phyloP scores from a whole-genome alignment of 2,329 filamentous ascomycete species.

The Calonectria naviculata region DNA sequence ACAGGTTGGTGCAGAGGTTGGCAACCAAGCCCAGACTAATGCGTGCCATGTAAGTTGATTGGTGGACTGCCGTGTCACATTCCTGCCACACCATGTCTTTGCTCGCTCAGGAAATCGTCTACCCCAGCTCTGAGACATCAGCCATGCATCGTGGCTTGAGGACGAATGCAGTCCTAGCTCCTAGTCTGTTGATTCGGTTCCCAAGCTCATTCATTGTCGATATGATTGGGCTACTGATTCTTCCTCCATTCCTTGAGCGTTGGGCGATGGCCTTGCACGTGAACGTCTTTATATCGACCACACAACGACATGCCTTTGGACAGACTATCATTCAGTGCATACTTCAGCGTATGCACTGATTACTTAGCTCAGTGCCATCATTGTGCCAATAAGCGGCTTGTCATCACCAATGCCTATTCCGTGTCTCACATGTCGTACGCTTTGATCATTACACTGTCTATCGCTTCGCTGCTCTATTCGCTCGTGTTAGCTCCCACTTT shows the following conservation, averaged over 20 bases:
- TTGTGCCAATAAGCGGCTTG: neutral
- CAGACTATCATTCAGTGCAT: neutral
- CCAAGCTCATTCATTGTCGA: neutral
- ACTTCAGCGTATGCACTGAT: no score
- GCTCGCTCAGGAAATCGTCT: constrained; percentile 10
- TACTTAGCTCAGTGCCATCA: neutral
- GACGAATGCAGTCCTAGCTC: constrained; percentile 4
- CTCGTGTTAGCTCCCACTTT: neutral
- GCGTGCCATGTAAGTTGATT: constrained; percentile 43
- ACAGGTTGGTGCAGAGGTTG: constrained; percentile 25
- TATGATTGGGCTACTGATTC: neutral
- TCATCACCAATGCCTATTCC: no score
- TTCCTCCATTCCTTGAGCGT: neutral
- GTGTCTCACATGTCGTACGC: neutral
- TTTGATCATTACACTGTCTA: neutral
- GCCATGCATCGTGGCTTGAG: constrained; percentile 5
- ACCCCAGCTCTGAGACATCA: neutral
- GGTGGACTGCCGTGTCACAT: constrained; percentile 26
- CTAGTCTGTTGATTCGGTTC: neutral
- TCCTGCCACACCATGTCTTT: constrained; percentile 17
- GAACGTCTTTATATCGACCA: neutral
- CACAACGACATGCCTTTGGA: neutral
- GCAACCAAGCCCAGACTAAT: neutral
- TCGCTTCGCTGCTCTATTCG: neutral
- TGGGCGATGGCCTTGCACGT: neutral